Percentiles rank a stretch among this genome's conserved stretches.
phyloP scores from a whole-genome alignment of 495 filamentous ascomycete genomes.

The Tuber brumale region DNA sequence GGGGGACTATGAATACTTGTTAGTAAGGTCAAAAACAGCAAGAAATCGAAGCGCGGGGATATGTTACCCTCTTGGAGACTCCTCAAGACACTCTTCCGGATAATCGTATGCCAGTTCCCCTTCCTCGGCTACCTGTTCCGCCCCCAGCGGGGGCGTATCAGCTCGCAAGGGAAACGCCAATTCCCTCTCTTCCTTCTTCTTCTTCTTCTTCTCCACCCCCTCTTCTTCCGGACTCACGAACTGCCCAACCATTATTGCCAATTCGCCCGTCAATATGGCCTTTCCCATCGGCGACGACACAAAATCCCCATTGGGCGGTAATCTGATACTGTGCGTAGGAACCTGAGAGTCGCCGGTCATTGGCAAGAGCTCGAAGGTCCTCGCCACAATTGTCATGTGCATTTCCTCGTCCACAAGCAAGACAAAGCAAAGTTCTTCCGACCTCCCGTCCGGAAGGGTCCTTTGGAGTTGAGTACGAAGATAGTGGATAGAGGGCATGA shows the following conservation, averaged over 20 bases:
- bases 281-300: not conserved
- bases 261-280: not conserved
- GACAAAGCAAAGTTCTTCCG: not conserved
- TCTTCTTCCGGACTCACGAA: not conserved
- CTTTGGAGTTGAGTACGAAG: not conserved
- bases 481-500: constrained; percentile 1
- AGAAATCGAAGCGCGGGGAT: not conserved
- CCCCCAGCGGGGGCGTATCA: not conserved
- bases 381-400: not conserved
- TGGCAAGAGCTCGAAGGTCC: not conserved
- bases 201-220: not conserved
- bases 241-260: not conserved
- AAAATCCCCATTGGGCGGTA: not conserved
- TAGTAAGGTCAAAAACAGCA: not conserved
- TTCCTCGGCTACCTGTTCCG: not conserved
- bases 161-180: not conserved
- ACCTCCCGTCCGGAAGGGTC: not conserved
- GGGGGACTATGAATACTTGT: not conserved
- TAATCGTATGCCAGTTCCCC: not conserved
- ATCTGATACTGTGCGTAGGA: not conserved
- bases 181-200: not conserved
- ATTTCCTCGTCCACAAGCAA: not conserved
- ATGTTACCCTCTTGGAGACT: not conserved
- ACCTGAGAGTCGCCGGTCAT: not conserved
- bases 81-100: not conserved